A percentile compares a stretch with the other conserved stretches of the same genome.
phyloP scores from a whole-genome alignment of 2,329 filamentous ascomycete species.

The Fusarium sp. region DNA sequence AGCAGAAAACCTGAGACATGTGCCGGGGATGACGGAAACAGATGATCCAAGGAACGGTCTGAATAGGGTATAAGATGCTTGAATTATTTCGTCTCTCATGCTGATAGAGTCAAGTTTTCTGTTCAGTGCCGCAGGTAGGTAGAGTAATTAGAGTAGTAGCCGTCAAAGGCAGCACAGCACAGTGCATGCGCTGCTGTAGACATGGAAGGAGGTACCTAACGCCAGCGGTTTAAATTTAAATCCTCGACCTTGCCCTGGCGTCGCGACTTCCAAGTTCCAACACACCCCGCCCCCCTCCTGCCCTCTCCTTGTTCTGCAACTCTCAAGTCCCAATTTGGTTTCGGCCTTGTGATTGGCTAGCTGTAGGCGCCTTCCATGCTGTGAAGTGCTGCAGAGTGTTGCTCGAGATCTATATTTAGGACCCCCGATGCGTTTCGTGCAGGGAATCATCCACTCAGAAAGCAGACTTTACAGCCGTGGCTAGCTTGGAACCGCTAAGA shows the following conservation, averaged over 20 bases:
- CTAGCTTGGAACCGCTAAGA: slow-evolving; percentile 39
- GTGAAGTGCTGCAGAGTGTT: slow-evolving; percentile 39
- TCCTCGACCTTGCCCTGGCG: slow-evolving; percentile 29
- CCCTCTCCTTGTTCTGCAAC: slow-evolving; percentile 31
- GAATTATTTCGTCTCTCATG: neutral
- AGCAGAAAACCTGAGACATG: neutral
- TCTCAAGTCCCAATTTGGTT: slow-evolving; percentile 45
- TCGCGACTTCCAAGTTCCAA: slow-evolving; percentile 13
- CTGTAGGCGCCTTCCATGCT: slow-evolving; percentile 48
- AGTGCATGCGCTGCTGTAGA: slow-evolving; percentile 28
- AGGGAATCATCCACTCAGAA: slow-evolving; percentile 40
- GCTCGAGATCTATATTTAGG: slow-evolving; percentile 52
- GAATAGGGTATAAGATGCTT: neutral
- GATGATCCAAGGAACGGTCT: neutral
- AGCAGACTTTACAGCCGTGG: slow-evolving; percentile 30
- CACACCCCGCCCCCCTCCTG: neutral
- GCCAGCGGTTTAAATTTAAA: slow-evolving; percentile 47
- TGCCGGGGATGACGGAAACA: neutral
- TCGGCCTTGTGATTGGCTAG: slow-evolving; percentile 46
- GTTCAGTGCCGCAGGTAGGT: neutral
- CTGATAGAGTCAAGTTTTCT: neutral
- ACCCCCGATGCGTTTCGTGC: slow-evolving; percentile 46
- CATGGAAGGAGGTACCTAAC: slow-evolving; percentile 33
- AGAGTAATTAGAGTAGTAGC: neutral
- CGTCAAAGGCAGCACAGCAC: slow-evolving; percentile 25